Percentiles rank a stretch among this genome's conserved stretches.
Conservation (phyloP, 192 early-diverging fungal species). For the Dissophora ornata region DNA sequence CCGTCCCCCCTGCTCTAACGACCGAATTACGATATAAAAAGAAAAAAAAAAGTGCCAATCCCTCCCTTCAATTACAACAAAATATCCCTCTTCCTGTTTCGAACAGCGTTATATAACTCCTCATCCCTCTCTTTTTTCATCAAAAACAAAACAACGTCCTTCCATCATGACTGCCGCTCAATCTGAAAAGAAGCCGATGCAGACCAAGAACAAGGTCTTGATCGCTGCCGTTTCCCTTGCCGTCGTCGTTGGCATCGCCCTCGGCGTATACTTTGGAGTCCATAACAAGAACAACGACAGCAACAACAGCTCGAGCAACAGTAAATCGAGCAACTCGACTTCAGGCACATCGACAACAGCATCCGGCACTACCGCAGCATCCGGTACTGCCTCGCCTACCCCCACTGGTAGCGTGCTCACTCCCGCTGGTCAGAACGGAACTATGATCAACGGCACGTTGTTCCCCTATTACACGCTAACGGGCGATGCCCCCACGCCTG, state of each 20-base stretch:
- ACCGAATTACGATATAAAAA: too few species aligned
- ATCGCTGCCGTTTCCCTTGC: slow-evolving; percentile 30
- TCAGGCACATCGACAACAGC: background rate
- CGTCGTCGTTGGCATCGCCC: slow-evolving; percentile 36
- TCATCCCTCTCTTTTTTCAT: background rate
- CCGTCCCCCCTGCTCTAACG: background rate
- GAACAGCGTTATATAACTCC: too few species aligned
- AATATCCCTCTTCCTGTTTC: too few species aligned
- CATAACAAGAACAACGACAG: slow-evolving; percentile 30
- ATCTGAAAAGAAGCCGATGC: slow-evolving; percentile 50
- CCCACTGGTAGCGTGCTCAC: background rate
- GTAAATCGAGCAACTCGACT: slow-evolving; percentile 7
- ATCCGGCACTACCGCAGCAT: too few species aligned
- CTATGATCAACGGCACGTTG: slow-evolving; percentile 47
- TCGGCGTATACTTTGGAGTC: slow-evolving; percentile 48
- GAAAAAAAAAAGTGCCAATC: background rate
- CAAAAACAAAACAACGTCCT: background rate
- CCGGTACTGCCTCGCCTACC: too few species aligned
- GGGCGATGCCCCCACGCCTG: slow-evolving; percentile 26
- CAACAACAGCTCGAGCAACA: background rate
- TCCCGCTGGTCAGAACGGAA: slow-evolving; percentile 29
- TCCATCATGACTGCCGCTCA: slow-evolving; percentile 19
- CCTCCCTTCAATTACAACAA: too few species aligned
- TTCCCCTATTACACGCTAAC: slow-evolving; percentile 46
- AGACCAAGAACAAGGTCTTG: slow-evolving; percentile 57